Evolutionary conservation across 805 yeast genomes (phyloP).

Genomic region (Wickerhamomyces alni): DNA sequence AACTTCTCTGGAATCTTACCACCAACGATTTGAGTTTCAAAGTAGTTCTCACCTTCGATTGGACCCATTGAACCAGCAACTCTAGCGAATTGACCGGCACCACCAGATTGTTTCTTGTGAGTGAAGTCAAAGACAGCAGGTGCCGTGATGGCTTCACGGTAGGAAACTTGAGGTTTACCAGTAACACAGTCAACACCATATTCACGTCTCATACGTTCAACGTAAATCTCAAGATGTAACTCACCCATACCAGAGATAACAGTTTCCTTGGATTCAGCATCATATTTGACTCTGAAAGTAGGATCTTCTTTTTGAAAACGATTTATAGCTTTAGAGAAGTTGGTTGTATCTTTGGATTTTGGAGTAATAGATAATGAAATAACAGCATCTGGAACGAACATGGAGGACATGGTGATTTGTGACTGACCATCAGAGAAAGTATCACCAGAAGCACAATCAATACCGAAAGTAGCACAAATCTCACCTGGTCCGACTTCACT

Average conservation of each 20-base stretch:
- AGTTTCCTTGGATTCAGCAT: constrained; percentile 88
- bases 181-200: constrained; percentile 92
- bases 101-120: constrained; percentile 98
- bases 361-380: constrained; percentile 90
- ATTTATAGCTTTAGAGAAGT: constrained; percentile 94
- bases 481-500: constrained; percentile 96
- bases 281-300: constrained; percentile 89
- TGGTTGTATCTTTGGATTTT: constrained; percentile 76
- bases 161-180: constrained; percentile 97
- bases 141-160: constrained; percentile 82
- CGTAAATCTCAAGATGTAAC: constrained; percentile 92
- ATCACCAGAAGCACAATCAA: constrained; percentile 98
- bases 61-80: constrained; percentile 81
- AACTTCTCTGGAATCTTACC: constrained; percentile 96
- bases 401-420: constrained; percentile 88
- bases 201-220: constrained; percentile 97
- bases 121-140: constrained; percentile 83
- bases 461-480: constrained; percentile 98
- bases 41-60: constrained; percentile 61
- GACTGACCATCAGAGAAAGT: constrained; percentile 85
- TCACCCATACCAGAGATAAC: constrained; percentile 98
- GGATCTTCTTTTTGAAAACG: constrained; percentile 99
- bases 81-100: constrained; percentile 98
- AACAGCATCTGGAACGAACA: constrained; percentile 99
- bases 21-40: constrained; percentile 87